These are phyloP conservation scores for Cyclaneusma minus DNA, from an alignment of 2,329 filamentous ascomycete species.

Conservation along the genomic window DNA sequence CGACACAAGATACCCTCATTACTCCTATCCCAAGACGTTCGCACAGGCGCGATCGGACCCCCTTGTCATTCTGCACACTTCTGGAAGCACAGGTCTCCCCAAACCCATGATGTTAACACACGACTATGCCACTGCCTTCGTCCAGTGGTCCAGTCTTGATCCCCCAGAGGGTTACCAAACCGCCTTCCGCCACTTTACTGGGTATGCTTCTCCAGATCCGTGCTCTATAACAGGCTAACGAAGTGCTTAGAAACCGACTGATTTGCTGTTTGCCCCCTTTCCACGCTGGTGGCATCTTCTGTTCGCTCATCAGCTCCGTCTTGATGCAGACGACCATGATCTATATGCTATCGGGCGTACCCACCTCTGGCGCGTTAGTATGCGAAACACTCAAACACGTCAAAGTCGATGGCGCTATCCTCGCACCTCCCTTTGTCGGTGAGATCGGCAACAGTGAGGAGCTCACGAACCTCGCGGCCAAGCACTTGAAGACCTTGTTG, in stretches of 20 bases:
- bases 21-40: conserved; percentile 19
- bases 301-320: conserved; percentile 1
- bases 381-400: not conserved
- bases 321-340: conserved; percentile 2
- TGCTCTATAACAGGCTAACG: too few relatives aligned
- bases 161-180: too few relatives aligned
- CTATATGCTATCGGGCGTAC: conserved; percentile 1
- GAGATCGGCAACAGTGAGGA: conserved; percentile 2
- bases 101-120: not conserved
- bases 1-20: conserved; percentile 9
- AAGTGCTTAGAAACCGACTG: too few relatives aligned
- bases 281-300: conserved; percentile 2
- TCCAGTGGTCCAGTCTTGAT: too few relatives aligned
- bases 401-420: not conserved
- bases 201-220: too few relatives aligned
- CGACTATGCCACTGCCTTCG: too few relatives aligned
- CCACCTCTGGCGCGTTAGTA: too few relatives aligned
- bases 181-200: too few relatives aligned
- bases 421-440: conserved; percentile 1
- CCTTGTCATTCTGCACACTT: conserved; percentile 14
- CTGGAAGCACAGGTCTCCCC: conserved; percentile 9
- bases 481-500: not conserved
- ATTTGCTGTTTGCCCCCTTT: too few relatives aligned
- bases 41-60: conserved; percentile 19
- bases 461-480: conserved; percentile 1